Evolutionary conservation across 164 flowering plant species (phyloP).

Genomic region (Hamamelis virginiana): DNA sequence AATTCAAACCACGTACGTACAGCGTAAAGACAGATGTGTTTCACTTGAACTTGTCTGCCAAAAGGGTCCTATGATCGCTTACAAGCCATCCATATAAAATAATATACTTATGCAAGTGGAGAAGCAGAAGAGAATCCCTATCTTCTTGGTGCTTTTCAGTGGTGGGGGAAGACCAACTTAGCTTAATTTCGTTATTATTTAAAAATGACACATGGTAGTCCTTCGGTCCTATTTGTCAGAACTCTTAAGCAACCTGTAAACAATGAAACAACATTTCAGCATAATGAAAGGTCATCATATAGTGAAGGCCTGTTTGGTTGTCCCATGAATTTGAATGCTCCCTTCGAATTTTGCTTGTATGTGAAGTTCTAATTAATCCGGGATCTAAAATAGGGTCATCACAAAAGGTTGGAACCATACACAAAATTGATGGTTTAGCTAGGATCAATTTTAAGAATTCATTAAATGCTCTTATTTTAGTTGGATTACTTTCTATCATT

Average conservation of each 20-base stretch:
- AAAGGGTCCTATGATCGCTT: neutral
- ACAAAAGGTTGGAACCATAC: no score
- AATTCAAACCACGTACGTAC: neutral
- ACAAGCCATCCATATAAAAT: constrained; percentile 13
- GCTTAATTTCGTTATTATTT: constrained; percentile 6
- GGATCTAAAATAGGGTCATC: no score
- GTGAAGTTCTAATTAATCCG: neutral
- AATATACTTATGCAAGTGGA: constrained; percentile 20
- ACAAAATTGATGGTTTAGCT: no score
- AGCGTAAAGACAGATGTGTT: constrained; percentile 18
- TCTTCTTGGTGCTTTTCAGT: constrained; percentile 5
- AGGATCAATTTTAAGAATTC: no score
- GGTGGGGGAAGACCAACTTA: neutral
- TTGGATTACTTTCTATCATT: no score
- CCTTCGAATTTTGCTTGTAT: no score
- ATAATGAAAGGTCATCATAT: constrained; percentile 8
- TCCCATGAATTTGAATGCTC: no score
- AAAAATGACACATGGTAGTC: neutral
- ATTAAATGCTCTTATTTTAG: no score
- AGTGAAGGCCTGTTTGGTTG: no score
- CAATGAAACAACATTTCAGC: constrained; percentile 15
- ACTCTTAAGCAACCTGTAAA: no score
- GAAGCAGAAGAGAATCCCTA: constrained; percentile 14
- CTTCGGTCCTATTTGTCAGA: no score
- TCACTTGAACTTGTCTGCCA: constrained; percentile 23